These are phyloP conservation scores for Neurospora sp. DNA, from an alignment of 495 filamentous ascomycete species.

Conservation along the genomic window DNA sequence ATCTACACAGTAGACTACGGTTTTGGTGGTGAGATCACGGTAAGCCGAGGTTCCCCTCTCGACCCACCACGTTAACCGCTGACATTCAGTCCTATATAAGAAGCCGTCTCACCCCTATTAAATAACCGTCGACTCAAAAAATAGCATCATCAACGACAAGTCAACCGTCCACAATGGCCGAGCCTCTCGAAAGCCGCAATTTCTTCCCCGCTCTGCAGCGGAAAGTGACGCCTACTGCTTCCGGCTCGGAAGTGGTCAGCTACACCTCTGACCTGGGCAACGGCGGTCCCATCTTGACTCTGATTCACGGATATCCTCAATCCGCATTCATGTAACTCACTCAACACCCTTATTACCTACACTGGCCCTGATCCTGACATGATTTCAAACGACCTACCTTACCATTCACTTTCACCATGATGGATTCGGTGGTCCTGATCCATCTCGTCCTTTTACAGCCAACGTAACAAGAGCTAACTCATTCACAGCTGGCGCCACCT, in stretches of 20 bases:
- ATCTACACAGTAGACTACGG: not conserved
- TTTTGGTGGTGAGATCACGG: not conserved
- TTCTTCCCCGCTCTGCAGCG: constrained; percentile 12
- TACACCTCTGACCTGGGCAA: constrained; percentile 12
- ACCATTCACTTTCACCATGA: not conserved
- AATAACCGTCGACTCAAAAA: not conserved
- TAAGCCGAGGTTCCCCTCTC: not conserved
- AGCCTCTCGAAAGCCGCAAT: constrained; percentile 8
- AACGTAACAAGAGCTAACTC: not conserved
- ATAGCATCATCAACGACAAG: not conserved
- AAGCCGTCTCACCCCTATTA: not conserved
- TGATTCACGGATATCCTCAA: constrained; percentile 18
- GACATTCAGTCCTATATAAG: not conserved
- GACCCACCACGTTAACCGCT: not conserved
- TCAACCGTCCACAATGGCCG: not conserved
- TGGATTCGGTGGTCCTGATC: not conserved
- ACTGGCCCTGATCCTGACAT: not conserved
- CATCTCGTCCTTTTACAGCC: too few species aligned
- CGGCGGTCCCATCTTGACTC: constrained; percentile 10
- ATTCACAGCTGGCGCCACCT: constrained; percentile 12
- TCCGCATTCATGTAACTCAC: constrained; percentile 11
- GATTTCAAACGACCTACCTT: not conserved
- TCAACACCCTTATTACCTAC: too few species aligned
- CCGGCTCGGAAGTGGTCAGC: constrained; percentile 13
- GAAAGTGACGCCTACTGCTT: constrained; percentile 11